phyloP scores from a whole-genome alignment of 225 moss, liverwort and hornwort species.

The Sphagnum tenellum region DNA sequence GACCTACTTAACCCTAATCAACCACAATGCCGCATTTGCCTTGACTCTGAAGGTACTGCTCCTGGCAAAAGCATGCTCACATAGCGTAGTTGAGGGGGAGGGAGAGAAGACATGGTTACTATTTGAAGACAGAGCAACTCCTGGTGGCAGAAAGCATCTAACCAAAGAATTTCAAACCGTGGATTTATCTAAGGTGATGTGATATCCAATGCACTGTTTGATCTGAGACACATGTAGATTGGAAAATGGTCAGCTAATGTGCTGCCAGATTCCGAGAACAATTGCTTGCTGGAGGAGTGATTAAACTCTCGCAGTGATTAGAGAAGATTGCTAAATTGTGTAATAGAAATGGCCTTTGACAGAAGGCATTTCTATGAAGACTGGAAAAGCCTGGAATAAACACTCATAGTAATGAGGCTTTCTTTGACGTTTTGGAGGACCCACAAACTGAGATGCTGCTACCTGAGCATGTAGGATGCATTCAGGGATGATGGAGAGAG shows the following conservation, averaged over 20 bases:
- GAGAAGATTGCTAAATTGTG: too few species aligned
- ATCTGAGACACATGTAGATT: too few species aligned
- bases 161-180: background rate
- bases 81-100: too few species aligned
- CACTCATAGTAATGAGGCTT: background rate
- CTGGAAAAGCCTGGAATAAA: background rate
- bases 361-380: background rate
- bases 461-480: background rate
- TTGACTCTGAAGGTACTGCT: constrained; percentile 57
- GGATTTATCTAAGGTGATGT: background rate
- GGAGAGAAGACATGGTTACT: background rate
- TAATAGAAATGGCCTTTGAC: too few species aligned
- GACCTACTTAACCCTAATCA: constrained; percentile 49
- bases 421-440: background rate
- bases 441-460: background rate
- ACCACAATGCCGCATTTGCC: constrained; percentile 83
- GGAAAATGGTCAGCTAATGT: too few species aligned
- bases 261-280: too few species aligned
- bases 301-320: too few species aligned
- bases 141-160: background rate
- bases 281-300: too few species aligned
- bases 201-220: background rate
- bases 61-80: too few species aligned
- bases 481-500: too few species aligned
- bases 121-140: background rate